Percentiles rank a stretch among this genome's conserved stretches.
phyloP scores from a whole-genome alignment of 495 filamentous ascomycete species.

The Hypoxylon lienhwacheense region DNA sequence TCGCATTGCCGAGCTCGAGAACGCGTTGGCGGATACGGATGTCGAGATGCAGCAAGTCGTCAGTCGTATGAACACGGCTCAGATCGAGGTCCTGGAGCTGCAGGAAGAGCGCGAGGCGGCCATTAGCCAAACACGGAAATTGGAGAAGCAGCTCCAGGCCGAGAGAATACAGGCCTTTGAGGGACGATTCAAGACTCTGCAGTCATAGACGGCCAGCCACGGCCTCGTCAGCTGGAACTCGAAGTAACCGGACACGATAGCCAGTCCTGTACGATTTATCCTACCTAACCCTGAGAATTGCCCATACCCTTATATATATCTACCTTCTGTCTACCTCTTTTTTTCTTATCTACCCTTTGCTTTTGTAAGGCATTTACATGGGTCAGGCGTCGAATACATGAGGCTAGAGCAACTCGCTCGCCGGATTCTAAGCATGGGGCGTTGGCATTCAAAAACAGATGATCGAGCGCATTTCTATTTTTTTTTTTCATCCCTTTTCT shows the following conservation, averaged over 20 bases:
- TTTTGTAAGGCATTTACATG: slow-evolving; percentile 36
- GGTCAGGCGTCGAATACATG: slow-evolving; percentile 17
- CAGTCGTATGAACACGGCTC: slow-evolving; percentile 84
- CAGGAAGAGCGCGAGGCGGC: slow-evolving; percentile 92
- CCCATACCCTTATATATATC: slow-evolving; percentile 17
- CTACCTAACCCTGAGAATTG: too few species aligned
- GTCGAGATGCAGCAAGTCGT: slow-evolving; percentile 95
- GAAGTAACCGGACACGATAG: too few species aligned
- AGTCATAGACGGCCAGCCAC: slow-evolving; percentile 10
- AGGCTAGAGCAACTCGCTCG: slow-evolving; percentile 20
- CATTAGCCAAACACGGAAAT: slow-evolving; percentile 73
- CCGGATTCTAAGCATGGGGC: slow-evolving; percentile 22
- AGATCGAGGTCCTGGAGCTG: slow-evolving; percentile 90
- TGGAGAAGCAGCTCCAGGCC: slow-evolving; percentile 60
- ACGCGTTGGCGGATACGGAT: slow-evolving; percentile 78
- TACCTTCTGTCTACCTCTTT: slow-evolving; percentile 3
- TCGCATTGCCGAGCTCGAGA: slow-evolving; percentile 78
- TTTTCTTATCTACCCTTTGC: slow-evolving; percentile 10
- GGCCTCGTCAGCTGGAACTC: too few species aligned
- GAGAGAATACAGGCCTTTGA: slow-evolving; percentile 52
- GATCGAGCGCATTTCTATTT: too few species aligned
- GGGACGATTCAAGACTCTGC: slow-evolving; percentile 45
- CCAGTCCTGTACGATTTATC: too few species aligned
- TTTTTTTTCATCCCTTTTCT: too few species aligned
- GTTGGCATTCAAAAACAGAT: slow-evolving; percentile 27